These are phyloP conservation scores for Mycena rosella DNA, from an alignment of 768 basidiomycete species.

Conservation along the genomic window DNA sequence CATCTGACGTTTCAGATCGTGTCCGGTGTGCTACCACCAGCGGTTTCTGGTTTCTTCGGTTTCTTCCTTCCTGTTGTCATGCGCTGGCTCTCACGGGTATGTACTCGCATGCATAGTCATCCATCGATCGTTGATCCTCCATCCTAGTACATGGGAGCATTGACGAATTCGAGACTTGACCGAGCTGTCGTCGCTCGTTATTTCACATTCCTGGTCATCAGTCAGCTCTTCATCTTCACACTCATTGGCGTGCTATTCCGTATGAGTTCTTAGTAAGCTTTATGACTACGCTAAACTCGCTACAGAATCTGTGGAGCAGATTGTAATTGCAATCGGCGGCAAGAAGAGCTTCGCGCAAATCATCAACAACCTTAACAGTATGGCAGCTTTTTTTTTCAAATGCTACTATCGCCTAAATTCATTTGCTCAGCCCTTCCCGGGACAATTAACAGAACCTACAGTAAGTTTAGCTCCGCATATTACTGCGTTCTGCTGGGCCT, in stretches of 20 bases:
- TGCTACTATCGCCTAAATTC: background rate
- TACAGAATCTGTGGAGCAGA: constrained; percentile 57
- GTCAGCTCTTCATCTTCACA: constrained; percentile 88
- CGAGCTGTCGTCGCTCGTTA: constrained; percentile 85
- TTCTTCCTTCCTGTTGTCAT: constrained; percentile 94
- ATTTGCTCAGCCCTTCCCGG: constrained; percentile 68
- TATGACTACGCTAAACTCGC: constrained; percentile 9
- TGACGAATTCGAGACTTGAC: constrained; percentile 75
- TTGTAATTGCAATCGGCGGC: constrained; percentile 60
- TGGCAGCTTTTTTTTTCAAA: background rate
- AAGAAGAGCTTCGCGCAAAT: constrained; percentile 62
- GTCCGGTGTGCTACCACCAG: constrained; percentile 93
- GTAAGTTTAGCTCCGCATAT: constrained; percentile 12
- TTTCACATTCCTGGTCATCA: constrained; percentile 87
- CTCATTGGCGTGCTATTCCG: constrained; percentile 86
- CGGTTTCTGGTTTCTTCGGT: constrained; percentile 89
- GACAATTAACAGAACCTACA: constrained; percentile 88
- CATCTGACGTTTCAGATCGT: constrained; percentile 81
- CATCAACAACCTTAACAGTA: constrained; percentile 59
- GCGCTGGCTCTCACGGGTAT: constrained; percentile 83
- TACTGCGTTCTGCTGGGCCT: background rate
- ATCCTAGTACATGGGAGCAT: constrained; percentile 70
- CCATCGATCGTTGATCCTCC: constrained; percentile 66
- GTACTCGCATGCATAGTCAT: constrained; percentile 66
- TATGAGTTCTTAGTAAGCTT: constrained; percentile 50